These are phyloP conservation scores for Mycotypha africana DNA, from an alignment of 371 early-diverging fungal genomes.

Conservation along the genomic window DNA sequence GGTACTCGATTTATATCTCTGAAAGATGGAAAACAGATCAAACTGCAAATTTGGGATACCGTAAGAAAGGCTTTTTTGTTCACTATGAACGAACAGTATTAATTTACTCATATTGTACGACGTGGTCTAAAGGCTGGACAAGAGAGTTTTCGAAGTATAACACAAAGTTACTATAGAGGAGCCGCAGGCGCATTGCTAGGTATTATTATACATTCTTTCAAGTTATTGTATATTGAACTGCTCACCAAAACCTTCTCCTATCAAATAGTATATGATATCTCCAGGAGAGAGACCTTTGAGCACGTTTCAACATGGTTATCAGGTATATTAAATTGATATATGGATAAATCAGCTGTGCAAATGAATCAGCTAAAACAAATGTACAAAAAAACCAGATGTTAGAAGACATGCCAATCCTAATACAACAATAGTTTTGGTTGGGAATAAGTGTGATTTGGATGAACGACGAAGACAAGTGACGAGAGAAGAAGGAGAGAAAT, in stretches of 20 bases:
- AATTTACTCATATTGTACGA: neutral
- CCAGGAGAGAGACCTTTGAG: conserved; percentile 83
- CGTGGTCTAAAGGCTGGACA: conserved; percentile 93
- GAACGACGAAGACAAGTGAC: conserved; percentile 73
- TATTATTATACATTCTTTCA: no score
- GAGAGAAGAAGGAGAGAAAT: conserved; percentile 83
- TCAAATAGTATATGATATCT: conserved; percentile 69
- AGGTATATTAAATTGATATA: conserved; percentile 28
- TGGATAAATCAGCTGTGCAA: no score
- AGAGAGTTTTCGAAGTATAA: conserved; percentile 94
- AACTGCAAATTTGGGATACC: conserved; percentile 99
- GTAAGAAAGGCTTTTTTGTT: conserved; percentile 40
- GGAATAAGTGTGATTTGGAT: conserved; percentile 90
- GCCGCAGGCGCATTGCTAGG: conserved; percentile 91
- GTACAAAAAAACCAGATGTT: conserved; percentile 52
- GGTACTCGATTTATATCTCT: conserved; percentile 77
- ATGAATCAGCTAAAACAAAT: no score
- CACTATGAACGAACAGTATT: no score
- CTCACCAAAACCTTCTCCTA: no score
- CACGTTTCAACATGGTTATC: conserved; percentile 92
- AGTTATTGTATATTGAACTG: no score
- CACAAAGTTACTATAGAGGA: conserved; percentile 96
- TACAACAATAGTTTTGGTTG: conserved; percentile 88
- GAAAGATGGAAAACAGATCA: conserved; percentile 73
- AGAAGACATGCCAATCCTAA: conserved; percentile 85